phyloP scores from a whole-genome alignment of 2,329 filamentous ascomycete genomes.

The Eurotiales sp. region DNA sequence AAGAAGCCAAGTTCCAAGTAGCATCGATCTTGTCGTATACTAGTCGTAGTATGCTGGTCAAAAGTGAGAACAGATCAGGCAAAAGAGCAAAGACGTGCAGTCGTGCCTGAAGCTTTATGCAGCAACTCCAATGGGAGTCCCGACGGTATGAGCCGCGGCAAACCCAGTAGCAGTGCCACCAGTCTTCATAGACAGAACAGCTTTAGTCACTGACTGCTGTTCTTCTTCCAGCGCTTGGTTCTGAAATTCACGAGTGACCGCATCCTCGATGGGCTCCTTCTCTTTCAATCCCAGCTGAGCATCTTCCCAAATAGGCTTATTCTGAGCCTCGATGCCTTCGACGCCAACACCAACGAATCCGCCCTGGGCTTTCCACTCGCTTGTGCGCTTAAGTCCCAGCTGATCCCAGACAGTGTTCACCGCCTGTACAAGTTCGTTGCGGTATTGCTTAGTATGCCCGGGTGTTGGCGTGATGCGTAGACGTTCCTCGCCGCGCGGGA shows the following conservation, averaged over 20 bases:
- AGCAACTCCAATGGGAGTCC: conserved; percentile 21
- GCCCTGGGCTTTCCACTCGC: conserved; percentile 84
- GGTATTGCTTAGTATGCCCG: conserved; percentile 79
- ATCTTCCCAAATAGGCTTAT: conserved; percentile 84
- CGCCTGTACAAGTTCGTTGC: conserved; percentile 78
- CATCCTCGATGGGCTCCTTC: conserved; percentile 59
- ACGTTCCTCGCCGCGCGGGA: conserved; percentile 95
- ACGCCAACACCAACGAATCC: conserved; percentile 94
- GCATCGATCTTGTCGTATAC: background rate
- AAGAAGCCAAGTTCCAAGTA: background rate
- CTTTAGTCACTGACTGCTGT: conserved; percentile 1
- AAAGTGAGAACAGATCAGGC: background rate
- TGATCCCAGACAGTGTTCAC: conserved; percentile 85
- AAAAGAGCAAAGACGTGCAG: background rate
- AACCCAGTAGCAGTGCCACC: conserved; percentile 14
- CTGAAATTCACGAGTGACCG: conserved; percentile 44
- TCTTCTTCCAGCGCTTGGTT: conserved; percentile 17
- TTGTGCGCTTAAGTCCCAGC: conserved; percentile 86
- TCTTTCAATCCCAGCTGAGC: conserved; percentile 69
- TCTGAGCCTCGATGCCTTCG: conserved; percentile 54
- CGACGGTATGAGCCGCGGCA: conserved; percentile 15
- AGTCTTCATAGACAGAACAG: conserved; percentile 14
- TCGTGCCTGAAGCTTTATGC: conserved; percentile 19
- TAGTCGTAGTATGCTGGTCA: background rate
- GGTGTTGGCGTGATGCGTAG: conserved; percentile 95